These are phyloP conservation scores for Verticillium longisporum DNA, from an alignment of 2,329 filamentous ascomycete species.

Conservation along the genomic window DNA sequence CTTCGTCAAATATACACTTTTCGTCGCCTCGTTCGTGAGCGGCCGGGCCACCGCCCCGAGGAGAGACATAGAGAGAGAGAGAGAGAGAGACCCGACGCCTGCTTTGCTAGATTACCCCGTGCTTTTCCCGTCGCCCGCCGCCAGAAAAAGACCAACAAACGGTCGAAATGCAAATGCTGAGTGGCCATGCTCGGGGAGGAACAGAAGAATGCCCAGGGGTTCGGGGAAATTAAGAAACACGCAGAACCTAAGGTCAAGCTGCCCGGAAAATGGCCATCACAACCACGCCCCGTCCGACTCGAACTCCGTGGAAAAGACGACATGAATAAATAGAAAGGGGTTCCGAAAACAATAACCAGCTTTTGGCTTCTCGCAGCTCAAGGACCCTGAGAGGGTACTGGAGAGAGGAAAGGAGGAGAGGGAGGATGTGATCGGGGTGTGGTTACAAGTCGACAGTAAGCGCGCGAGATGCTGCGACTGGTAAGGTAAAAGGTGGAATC, in stretches of 20 bases:
- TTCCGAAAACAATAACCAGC: neutral
- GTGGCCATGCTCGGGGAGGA: neutral
- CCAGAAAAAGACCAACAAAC: neutral
- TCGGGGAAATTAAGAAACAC: neutral
- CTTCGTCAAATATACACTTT: constrained; percentile 1
- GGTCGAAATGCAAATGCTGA: constrained; percentile 2
- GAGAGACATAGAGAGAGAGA: too few species aligned
- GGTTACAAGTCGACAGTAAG: neutral
- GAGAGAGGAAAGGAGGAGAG: neutral
- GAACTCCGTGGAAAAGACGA: neutral
- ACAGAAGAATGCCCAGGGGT: neutral
- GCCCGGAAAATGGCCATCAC: neutral
- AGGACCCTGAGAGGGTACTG: neutral
- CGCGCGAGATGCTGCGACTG: neutral
- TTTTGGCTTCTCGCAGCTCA: neutral
- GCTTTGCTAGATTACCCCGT: neutral
- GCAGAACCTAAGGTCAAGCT: constrained; percentile 25
- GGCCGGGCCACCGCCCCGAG: neutral
- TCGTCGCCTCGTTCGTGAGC: constrained; percentile 1
- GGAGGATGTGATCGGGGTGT: neutral
- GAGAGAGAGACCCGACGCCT: neutral
- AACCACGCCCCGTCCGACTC: neutral
- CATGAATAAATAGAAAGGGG: neutral
- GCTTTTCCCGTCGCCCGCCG: neutral
- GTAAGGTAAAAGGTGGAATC: neutral